phyloP scores from a whole-genome alignment of 345 rosid species.

The Populus alba region DNA sequence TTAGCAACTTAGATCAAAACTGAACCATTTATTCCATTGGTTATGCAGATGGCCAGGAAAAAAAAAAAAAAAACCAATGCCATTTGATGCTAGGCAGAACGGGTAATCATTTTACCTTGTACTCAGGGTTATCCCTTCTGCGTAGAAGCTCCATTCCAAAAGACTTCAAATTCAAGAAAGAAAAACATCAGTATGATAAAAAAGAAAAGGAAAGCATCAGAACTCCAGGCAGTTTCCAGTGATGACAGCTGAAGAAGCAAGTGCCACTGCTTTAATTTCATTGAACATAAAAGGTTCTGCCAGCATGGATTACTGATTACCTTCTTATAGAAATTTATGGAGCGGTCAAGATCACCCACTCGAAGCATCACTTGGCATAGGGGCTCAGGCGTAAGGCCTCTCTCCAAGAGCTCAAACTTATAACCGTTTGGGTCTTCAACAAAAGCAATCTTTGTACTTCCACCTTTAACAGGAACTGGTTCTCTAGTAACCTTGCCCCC shows the following conservation, averaged over 20 bases:
- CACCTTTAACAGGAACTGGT: conserved; percentile 15
- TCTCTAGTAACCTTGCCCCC: conserved; percentile 18
- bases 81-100: background rate
- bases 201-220: background rate
- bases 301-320: background rate
- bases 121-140: conserved; percentile 15
- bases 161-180: conserved; percentile 22
- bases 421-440: conserved; percentile 25
- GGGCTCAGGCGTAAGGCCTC: conserved; percentile 19
- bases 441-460: conserved; percentile 5
- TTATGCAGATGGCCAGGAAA: background rate
- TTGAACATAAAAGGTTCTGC: background rate
- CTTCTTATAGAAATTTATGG: conserved; percentile 22
- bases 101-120: conserved; percentile 1
- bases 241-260: background rate
- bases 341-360: conserved; percentile 24
- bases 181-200: background rate
- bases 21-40: too few species aligned
- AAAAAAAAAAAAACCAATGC: background rate
- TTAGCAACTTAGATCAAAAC: too few species aligned
- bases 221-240: background rate
- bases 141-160: conserved; percentile 27
- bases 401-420: conserved; percentile 20
- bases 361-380: conserved; percentile 29
- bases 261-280: background rate